Evolutionary conservation across 345 rosid species (phyloP).

Genomic region (Orychophragmus violaceus): DNA sequence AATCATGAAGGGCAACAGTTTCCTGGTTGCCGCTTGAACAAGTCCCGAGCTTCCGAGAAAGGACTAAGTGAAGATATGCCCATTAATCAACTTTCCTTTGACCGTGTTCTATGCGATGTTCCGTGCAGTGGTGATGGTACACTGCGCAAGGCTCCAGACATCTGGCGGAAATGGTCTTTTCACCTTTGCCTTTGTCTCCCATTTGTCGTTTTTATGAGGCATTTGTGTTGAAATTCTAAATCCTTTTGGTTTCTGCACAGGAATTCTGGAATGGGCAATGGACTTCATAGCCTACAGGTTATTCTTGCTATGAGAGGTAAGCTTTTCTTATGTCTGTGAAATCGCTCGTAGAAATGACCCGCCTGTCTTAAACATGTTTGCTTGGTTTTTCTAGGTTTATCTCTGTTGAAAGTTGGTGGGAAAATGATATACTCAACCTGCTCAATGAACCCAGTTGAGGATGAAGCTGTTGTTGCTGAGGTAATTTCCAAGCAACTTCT

Average conservation of each 20-base stretch:
- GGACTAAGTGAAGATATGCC: constrained; percentile 38
- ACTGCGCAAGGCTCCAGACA: constrained; percentile 93
- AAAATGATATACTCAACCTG: constrained; percentile 97
- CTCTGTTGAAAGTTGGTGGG: constrained; percentile 89
- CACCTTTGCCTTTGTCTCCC: not conserved
- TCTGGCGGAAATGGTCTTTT: constrained; percentile 89
- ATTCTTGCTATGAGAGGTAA: constrained; percentile 89
- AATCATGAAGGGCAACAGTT: constrained; percentile 93
- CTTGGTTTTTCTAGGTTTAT: constrained; percentile 45
- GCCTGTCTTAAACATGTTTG: not conserved
- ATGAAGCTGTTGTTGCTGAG: constrained; percentile 98
- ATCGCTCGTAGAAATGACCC: not conserved
- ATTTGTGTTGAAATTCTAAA: not conserved
- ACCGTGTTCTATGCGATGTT: constrained; percentile 91
- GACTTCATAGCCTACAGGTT: constrained; percentile 82
- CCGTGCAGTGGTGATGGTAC: constrained; percentile 99
- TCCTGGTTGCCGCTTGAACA: constrained; percentile 71
- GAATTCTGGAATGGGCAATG: constrained; percentile 86
- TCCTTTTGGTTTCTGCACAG: constrained; percentile 35
- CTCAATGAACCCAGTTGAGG: constrained; percentile 94
- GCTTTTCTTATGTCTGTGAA: not conserved
- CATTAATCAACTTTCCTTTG: constrained; percentile 63
- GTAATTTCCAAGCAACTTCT: constrained; percentile 29
- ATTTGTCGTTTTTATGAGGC: not conserved
- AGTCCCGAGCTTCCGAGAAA: constrained; percentile 37